Evolutionary conservation across 1,284 basidiomycete species (phyloP), one percentile per base, ranked within the genome.

Genomic region (Pascua guehoae): DNA sequence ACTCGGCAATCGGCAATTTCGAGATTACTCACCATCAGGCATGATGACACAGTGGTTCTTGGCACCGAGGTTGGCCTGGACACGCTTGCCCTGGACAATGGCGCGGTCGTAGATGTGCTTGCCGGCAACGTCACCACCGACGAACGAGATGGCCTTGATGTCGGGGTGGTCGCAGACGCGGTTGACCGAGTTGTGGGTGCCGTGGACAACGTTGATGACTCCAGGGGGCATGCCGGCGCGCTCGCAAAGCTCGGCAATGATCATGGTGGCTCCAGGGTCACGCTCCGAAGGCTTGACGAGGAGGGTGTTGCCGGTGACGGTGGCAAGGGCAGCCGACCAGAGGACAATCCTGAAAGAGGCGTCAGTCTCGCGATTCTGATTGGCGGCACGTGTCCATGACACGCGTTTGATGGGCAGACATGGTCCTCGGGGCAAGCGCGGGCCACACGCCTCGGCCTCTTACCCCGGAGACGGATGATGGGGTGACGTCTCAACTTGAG

Each of bases 1-100:
- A 7, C 24, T 32, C 24, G 24, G 24, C 24, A 32, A 32, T 32
- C 24, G 24, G 24, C 24, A 32, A 32, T 32, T 32, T 32, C 24
- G 24, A 32, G 24, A 32, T 32, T 32, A 32, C 24, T 32, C 24
- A 32, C 24, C 24, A 76, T 98, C 95, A 36, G 93, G 91, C 89
- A 97, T 93, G 65, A 98, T 76, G 49, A 98, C 85, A 49, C 86
- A 90, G 75, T 97, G 94, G 73, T 97, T 98, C 81, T 98, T 98
- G 41, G 95, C 95, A 37, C 94, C 95, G 73, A 98, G 78, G 72
- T 98, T 98, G 39, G 90, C 88, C 83, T 86, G 72, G 1, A 97
- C 94, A 15, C 95, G 86, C 77, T 98, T 98, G 52, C 95, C 93
- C 55, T 62, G 63, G 40, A 65, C 60, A 12, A 63, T 71, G 24